Evolutionary conservation across 495 filamentous ascomycete genomes (phyloP), one percentile per base, ranked within the genome.

Genomic region (Aspergillus cavernicola): DNA sequence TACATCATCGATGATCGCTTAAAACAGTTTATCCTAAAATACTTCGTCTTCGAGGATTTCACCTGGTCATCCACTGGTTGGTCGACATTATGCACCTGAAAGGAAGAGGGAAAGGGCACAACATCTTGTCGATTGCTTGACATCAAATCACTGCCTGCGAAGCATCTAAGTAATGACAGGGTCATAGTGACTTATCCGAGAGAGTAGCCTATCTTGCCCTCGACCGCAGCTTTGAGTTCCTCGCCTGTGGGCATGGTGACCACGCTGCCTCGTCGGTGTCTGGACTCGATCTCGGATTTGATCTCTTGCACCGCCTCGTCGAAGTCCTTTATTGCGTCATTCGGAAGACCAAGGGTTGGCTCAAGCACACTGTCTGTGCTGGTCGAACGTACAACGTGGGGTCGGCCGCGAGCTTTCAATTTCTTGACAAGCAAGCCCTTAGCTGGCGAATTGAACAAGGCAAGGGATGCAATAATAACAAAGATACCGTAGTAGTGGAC

Each of bases 401-500:
- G 70, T 2, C 66, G 59, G 53, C 75, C 75, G 52, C 85, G 78
- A 48, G 77, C 68, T 52, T 89, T 86, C 18, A 92, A 69, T 41
- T 69, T 69, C 52, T 75, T 74, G 28, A 72, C 63, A 0, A 96
- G 72, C 52, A 73, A 77, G 9, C 62, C 65, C 60, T 88, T 92
- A 2, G 80, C 88, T 0, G 92, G 90, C 1, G 88, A 90, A 28
- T 82, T 78, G 62, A 97, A 95, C 73, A 95, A 87, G 5, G 70
- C 83, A 50, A 90, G 77, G 23, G 83, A 80, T 3, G 68, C 62
- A 28, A 72, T 66, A n/a, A 83, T 86, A 40, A 82, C 82, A 42
- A 92, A 55, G 57, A 91, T 72, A 32, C 82, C 82, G 72, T 95
- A 97, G 75, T 89, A 96, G 69, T 96, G 92, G n/a, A 95, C 85